Base-by-base conservation (phyloP, 2,329 filamentous ascomycete species). In the Penicillium sp. region DNA sequence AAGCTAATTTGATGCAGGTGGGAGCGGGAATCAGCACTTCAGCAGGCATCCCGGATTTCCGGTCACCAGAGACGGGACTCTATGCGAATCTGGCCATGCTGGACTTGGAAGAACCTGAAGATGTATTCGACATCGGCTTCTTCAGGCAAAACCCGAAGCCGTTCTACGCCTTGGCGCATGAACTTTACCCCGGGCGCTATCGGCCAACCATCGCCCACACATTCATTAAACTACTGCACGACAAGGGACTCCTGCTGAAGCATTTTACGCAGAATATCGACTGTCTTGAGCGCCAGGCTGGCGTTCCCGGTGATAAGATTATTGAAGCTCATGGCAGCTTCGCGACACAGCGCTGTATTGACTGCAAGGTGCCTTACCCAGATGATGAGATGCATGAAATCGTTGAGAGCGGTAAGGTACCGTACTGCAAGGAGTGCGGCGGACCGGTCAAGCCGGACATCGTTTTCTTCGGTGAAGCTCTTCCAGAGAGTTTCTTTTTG, bases 231-330 rank as follows among this genome's bases (percentile, higher is more conserved):
- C 78, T 99, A 22, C 83, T 97, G 14, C 82, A 92, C 51, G 78
- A 85, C 54, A 96, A 95, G 73, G 84, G 83, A 4, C 76, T 92
- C 36, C 76, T 99, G 22, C 76, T 87, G 59, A 94, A 91, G 77
- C 82, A 94, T 47, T 99, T 97, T 71, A 96, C 94, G 0, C 94
- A 99, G 68, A 99, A 99, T 67, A 97, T 99, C 61, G 94, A 99
- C 74, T 96, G 91, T 64, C 80, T 99, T 11, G 94, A 99, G 74
- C 84, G 92, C 20, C 81, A 83, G 60, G 94, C 92, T 11, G 94
- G 94, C 24, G 85, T 99, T 0, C 89, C 91, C 0, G 80, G 77
- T 0, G 85, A 92, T 2, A 85, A 82, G 70, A 92, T 99, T 44
- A 80, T 99, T 28, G 92, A 97, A 73, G 94, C 94, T 0, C 94